Evolutionary conservation across 225 moss, liverwort and hornwort species (phyloP).

Genomic region (Polytrichum commune): DNA sequence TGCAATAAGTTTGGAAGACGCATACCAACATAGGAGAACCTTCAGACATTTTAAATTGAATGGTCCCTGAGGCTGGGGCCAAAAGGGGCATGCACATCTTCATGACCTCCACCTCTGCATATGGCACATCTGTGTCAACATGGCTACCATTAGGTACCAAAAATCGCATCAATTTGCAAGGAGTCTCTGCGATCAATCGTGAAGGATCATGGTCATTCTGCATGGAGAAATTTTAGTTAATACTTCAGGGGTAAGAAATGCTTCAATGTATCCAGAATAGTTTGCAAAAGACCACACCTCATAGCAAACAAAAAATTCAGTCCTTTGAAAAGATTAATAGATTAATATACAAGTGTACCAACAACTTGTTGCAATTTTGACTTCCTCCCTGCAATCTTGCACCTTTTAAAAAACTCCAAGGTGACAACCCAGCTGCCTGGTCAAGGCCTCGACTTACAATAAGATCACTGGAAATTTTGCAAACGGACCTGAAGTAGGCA

Average conservation of each 20-base stretch:
- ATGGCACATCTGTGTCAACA: conserved; percentile 58
- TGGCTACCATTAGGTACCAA: conserved; percentile 82
- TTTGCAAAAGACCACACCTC: too few species aligned
- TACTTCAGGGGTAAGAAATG: background rate
- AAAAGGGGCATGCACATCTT: conserved; percentile 99
- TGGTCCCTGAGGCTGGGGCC: conserved; percentile 80
- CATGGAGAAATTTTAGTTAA: background rate
- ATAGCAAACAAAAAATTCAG: too few species aligned
- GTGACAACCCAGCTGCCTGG: too few species aligned
- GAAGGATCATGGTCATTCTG: conserved; percentile 99
- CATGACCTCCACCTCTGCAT: conserved; percentile 99
- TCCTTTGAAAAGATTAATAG: too few species aligned
- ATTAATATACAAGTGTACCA: too few species aligned
- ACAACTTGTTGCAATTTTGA: too few species aligned
- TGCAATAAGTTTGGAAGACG: too few species aligned
- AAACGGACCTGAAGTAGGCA: conserved; percentile 85
- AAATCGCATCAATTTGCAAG: conserved; percentile 89
- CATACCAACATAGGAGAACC: conserved; percentile 92
- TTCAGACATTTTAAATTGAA: conserved; percentile 70
- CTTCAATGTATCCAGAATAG: too few species aligned
- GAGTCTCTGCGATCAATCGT: conserved; percentile 82
- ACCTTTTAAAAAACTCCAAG: too few species aligned
- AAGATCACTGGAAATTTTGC: too few species aligned
- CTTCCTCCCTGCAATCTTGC: too few species aligned
- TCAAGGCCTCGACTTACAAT: too few species aligned